phyloP scores from a whole-genome alignment of 129 eudicot species.

The Sambucus nigra region DNA sequence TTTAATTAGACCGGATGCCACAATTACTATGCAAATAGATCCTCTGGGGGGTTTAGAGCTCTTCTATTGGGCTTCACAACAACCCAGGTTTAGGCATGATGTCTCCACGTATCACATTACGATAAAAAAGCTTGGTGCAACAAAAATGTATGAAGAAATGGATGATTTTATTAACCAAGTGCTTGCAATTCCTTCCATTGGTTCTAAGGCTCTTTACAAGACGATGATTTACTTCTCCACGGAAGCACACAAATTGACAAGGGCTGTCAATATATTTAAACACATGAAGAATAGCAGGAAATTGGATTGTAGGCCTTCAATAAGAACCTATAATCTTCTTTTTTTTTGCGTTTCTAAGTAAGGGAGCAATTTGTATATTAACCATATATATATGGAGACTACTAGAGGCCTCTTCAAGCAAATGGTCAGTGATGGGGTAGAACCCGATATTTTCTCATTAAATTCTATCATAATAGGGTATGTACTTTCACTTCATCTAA shows the following conservation, averaged over 20 bases:
- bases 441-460: conserved; percentile 70
- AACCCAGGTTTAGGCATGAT: conserved; percentile 67
- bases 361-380: conserved; percentile 56
- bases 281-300: conserved; percentile 51
- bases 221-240: conserved; percentile 66
- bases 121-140: conserved; percentile 71
- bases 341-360: conserved; percentile 69
- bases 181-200: conserved; percentile 44
- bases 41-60: conserved; percentile 71
- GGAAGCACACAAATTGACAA: conserved; percentile 55
- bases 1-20: conserved; percentile 37
- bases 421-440: conserved; percentile 77
- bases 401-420: conserved; percentile 69
- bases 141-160: conserved; percentile 76
- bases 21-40: conserved; percentile 40
- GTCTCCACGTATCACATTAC: conserved; percentile 54
- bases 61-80: conserved; percentile 70
- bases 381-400: conserved; percentile 76
- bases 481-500: conserved; percentile 68
- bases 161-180: conserved; percentile 53
- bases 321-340: conserved; percentile 69
- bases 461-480: conserved; percentile 87
- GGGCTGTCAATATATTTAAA: conserved; percentile 60
- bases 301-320: conserved; percentile 66
- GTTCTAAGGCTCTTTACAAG: conserved; percentile 61